Percentiles rank a stretch among this genome's conserved stretches.
These are phyloP conservation scores for Fusarium sp. DNA, from an alignment of 2,329 filamentous ascomycete species.

Conservation along the genomic window DNA sequence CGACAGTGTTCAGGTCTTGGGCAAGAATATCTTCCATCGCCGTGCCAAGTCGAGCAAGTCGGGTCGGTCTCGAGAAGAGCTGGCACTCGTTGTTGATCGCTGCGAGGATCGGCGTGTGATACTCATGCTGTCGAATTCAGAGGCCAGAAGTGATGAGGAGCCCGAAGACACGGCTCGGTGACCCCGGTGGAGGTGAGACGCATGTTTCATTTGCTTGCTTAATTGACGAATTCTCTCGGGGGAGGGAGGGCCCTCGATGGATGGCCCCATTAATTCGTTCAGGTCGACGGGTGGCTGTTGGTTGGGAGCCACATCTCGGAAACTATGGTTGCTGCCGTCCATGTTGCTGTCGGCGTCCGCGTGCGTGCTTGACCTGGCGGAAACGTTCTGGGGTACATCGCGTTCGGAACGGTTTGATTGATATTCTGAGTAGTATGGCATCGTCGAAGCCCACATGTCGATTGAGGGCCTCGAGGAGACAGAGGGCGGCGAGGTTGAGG, in stretches of 20 bases:
- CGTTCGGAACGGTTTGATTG: constrained; percentile 36
- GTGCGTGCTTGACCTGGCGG: constrained; percentile 18
- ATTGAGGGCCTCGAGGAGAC: constrained; percentile 36
- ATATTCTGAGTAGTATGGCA: constrained; percentile 42
- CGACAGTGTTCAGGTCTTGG: constrained; percentile 67
- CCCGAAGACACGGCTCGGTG: constrained; percentile 60
- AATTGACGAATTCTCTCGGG: constrained; percentile 66
- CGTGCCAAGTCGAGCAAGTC: constrained; percentile 59
- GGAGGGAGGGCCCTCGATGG: constrained; percentile 67
- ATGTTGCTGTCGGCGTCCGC: constrained; percentile 14
- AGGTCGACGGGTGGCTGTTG: constrained; percentile 40
- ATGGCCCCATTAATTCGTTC: constrained; percentile 61
- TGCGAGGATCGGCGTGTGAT: constrained; percentile 65
- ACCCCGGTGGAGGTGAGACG: constrained; percentile 52
- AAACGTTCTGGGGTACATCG: constrained; percentile 30
- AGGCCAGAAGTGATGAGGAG: constrained; percentile 59
- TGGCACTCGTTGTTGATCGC: constrained; percentile 62
- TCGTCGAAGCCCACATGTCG: constrained; percentile 42
- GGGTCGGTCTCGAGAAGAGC: constrained; percentile 61
- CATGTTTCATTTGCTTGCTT: constrained; percentile 65
- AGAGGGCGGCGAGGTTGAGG: constrained; percentile 41
- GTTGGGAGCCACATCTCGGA: constrained; percentile 25
- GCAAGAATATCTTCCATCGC: constrained; percentile 66
- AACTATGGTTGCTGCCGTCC: constrained; percentile 14
- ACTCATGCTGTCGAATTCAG: constrained; percentile 57